Conservation (phyloP, 2,329 filamentous ascomycete genomes). For the Ophiocordyceps sinensis region DNA sequence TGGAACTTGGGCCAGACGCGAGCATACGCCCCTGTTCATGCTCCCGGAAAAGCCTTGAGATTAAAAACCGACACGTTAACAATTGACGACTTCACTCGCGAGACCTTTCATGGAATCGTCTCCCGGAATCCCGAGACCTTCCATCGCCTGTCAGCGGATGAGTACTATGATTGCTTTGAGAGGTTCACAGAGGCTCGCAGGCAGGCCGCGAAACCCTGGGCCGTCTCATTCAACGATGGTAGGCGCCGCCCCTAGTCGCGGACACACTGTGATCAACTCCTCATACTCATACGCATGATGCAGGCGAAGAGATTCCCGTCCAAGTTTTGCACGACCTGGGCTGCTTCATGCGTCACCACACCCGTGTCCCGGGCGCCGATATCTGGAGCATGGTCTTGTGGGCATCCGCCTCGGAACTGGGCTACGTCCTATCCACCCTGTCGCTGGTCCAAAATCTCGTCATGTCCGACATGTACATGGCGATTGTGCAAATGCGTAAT, state of each 20-base stretch:
- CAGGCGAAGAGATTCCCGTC: slow-evolving; percentile 9
- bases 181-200: slow-evolving; percentile 9
- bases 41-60: no score
- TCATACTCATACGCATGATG: neutral
- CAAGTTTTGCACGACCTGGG: slow-evolving; percentile 12
- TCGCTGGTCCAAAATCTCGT: slow-evolving; percentile 11
- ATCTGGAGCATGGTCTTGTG: slow-evolving; percentile 13
- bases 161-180: slow-evolving; percentile 11
- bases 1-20: no score
- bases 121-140: slow-evolving; percentile 5
- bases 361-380: slow-evolving; percentile 1
- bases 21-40: no score
- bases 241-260: slow-evolving; percentile 2
- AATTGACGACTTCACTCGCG: slow-evolving; percentile 8
- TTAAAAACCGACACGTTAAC: slow-evolving; percentile 2
- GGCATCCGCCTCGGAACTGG: slow-evolving; percentile 16
- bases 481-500: slow-evolving; percentile 4
- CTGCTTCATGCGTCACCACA: slow-evolving; percentile 12
- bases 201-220: slow-evolving; percentile 8
- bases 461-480: slow-evolving; percentile 7
- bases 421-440: slow-evolving; percentile 16
- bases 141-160: slow-evolving; percentile 6
- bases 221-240: slow-evolving; percentile 9
- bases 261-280: neutral
- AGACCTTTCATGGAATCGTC: slow-evolving; percentile 9